A percentile compares a stretch with the other conserved stretches of the same genome.
These are phyloP conservation scores for Wickerhamiella galacta DNA, from an alignment of 805 yeast species.

Conservation along the genomic window DNA sequence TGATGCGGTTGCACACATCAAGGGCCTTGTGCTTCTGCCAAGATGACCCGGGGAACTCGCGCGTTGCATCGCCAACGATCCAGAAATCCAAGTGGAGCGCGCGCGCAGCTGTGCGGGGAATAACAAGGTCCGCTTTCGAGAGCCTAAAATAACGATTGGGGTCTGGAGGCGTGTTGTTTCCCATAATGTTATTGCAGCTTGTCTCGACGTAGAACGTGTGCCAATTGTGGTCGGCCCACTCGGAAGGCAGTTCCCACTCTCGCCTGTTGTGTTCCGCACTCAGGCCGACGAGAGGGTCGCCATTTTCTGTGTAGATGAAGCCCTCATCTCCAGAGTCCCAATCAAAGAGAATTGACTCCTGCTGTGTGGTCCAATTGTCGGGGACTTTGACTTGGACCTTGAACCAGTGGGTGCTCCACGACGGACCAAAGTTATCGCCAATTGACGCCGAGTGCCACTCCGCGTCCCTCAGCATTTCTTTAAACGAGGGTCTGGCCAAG, in stretches of 20 bases:
- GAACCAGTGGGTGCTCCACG: constrained; percentile 97
- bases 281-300: constrained; percentile 64
- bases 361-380: constrained; percentile 34
- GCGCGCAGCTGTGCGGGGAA: constrained; percentile 69
- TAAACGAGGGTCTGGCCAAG: constrained; percentile 45
- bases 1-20: constrained; percentile 60
- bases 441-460: constrained; percentile 26
- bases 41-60: constrained; percentile 57
- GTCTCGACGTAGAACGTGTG: constrained; percentile 70
- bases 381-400: constrained; percentile 52
- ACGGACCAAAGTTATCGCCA: constrained; percentile 77
- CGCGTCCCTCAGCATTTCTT: constrained; percentile 42
- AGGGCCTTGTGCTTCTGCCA: constrained; percentile 80
- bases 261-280: constrained; percentile 64
- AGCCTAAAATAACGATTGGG: constrained; percentile 56
- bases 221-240: constrained; percentile 34
- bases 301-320: constrained; percentile 49
- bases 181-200: constrained; percentile 91
- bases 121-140: constrained; percentile 54
- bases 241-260: constrained; percentile 49
- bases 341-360: constrained; percentile 44
- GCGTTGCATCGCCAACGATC: constrained; percentile 80
- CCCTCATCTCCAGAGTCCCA: constrained; percentile 88
- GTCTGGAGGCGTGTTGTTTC: constrained; percentile 56
- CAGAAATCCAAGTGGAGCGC: constrained; percentile 66